Percentiles rank a stretch among this genome's conserved stretches.
phyloP scores from a whole-genome alignment of 2,329 filamentous ascomycete species.

The Phaeosphaeria sp. region DNA sequence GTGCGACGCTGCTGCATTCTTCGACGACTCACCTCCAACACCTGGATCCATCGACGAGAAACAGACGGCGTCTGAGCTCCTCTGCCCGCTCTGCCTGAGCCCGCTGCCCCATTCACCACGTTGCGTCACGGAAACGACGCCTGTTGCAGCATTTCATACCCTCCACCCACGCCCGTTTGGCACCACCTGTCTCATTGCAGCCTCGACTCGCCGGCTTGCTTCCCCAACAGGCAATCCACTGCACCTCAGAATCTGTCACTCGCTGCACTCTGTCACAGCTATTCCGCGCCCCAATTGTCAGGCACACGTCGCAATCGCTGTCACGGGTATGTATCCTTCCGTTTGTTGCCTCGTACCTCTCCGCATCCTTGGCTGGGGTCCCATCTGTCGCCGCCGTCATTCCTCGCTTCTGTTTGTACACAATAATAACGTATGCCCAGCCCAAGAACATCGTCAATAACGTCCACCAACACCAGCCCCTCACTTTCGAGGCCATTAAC shows the following conservation, averaged over 20 bases:
- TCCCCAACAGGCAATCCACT: conserved; percentile 26
- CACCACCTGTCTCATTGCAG: conserved; percentile 31
- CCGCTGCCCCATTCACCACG: conserved; percentile 10
- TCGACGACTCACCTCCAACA: conserved; percentile 11
- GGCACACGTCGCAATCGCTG: conserved; percentile 10
- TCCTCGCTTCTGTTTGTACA: conserved; percentile 34
- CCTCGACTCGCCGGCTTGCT: conserved; percentile 23
- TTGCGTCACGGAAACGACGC: conserved; percentile 35
- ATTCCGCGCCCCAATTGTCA: neutral
- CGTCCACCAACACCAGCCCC: neutral
- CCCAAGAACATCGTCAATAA: conserved; percentile 18
- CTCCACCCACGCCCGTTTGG: conserved; percentile 14
- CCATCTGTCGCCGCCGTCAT: conserved; percentile 33
- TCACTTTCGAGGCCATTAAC: neutral
- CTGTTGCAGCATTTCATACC: conserved; percentile 28
- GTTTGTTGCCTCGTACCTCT: conserved; percentile 28
- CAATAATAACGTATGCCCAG: conserved; percentile 34
- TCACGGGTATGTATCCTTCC: conserved; percentile 37
- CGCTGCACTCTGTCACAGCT: conserved; percentile 5
- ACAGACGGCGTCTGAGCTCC: conserved; percentile 35
- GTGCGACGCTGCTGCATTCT: conserved; percentile 16
- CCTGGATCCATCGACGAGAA: conserved; percentile 25
- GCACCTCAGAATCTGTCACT: conserved; percentile 14
- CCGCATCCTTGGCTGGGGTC: conserved; percentile 34
- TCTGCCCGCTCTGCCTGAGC: conserved; percentile 15